Conservation (phyloP, 179 eudicot species). For the Gypsophila paniculata region DNA sequence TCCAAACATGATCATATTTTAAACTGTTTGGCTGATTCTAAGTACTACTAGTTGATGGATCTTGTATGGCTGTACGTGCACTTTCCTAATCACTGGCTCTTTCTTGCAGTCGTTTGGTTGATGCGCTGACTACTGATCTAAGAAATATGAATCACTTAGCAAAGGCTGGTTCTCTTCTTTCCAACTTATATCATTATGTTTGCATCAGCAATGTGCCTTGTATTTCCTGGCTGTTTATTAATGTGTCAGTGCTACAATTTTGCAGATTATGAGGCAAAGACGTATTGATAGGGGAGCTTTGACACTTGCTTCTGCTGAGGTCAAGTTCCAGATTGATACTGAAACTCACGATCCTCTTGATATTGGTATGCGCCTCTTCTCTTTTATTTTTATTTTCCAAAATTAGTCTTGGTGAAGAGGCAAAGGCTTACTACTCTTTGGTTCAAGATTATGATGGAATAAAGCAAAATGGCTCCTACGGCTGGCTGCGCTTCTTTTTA, state of each 20-base stretch:
- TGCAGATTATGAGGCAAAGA: constrained; percentile 86
- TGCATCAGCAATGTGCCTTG: too few species aligned
- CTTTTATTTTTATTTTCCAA: constrained; percentile 3
- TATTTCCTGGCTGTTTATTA: background rate
- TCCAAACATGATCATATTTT: too few species aligned
- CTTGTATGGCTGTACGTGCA: constrained; percentile 6
- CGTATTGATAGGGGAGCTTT: constrained; percentile 97
- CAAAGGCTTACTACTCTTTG: too few species aligned
- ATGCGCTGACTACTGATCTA: constrained; percentile 79
- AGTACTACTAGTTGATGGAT: constrained; percentile 1
- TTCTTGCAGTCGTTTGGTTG: constrained; percentile 70
- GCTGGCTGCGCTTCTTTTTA: too few species aligned
- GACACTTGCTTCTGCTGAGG: constrained; percentile 99
- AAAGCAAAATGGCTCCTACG: too few species aligned
- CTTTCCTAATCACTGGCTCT: background rate
- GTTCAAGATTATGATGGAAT: too few species aligned
- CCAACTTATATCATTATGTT: background rate
- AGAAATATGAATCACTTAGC: constrained; percentile 88
- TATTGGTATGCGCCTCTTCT: constrained; percentile 52
- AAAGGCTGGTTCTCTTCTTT: constrained; percentile 45
- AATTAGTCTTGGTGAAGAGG: constrained; percentile 4
- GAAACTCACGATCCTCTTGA: constrained; percentile 98
- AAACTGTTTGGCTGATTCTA: background rate
- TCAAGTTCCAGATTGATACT: constrained; percentile 91
- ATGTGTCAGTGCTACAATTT: constrained; percentile 6